Evolutionary conservation across 495 filamentous ascomycete genomes (phyloP).

Genomic region (Lasiosphaeria ovina): DNA sequence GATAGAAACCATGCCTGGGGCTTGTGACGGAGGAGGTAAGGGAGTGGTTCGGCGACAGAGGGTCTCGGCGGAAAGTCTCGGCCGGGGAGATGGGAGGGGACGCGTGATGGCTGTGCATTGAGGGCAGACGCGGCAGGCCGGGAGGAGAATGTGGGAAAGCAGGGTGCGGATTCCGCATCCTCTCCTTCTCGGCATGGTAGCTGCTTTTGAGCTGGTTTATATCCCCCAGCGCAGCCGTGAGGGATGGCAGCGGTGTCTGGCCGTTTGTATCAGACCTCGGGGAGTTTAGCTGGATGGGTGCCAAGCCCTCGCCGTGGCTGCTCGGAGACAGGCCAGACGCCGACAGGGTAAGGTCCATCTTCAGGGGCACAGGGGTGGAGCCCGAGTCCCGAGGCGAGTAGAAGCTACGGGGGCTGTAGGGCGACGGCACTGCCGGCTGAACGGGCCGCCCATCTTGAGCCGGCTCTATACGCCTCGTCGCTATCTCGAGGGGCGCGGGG

Average conservation of each 20-base stretch:
- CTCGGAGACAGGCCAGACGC: constrained; percentile 26
- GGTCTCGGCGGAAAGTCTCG: constrained; percentile 25
- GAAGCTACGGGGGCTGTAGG: constrained; percentile 24
- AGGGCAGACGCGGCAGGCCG: constrained; percentile 20
- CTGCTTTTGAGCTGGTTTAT: constrained; percentile 63
- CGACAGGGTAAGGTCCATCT: constrained; percentile 30
- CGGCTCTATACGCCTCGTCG: constrained; percentile 17
- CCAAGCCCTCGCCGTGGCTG: constrained; percentile 39
- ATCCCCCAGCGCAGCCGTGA: constrained; percentile 41
- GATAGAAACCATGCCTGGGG: constrained; percentile 16
- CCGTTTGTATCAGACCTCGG: constrained; percentile 43
- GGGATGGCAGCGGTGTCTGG: constrained; percentile 45
- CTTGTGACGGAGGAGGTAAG: constrained; percentile 4
- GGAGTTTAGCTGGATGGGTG: constrained; percentile 50
- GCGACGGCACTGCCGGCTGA: constrained; percentile 21
- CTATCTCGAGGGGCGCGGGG: constrained; percentile 16
- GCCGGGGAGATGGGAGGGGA: constrained; percentile 39
- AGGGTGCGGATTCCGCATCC: constrained; percentile 27
- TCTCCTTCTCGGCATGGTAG: constrained; percentile 42
- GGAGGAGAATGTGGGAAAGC: constrained; percentile 28
- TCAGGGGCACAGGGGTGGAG: constrained; percentile 22
- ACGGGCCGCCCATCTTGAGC: constrained; percentile 20
- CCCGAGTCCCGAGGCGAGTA: constrained; percentile 31
- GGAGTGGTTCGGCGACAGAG: constrained; percentile 23
- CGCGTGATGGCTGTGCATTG: constrained; percentile 24